These are phyloP conservation scores for Scleromitrula shiraiana DNA, from an alignment of 2,329 filamentous ascomycete species.

Conservation along the genomic window DNA sequence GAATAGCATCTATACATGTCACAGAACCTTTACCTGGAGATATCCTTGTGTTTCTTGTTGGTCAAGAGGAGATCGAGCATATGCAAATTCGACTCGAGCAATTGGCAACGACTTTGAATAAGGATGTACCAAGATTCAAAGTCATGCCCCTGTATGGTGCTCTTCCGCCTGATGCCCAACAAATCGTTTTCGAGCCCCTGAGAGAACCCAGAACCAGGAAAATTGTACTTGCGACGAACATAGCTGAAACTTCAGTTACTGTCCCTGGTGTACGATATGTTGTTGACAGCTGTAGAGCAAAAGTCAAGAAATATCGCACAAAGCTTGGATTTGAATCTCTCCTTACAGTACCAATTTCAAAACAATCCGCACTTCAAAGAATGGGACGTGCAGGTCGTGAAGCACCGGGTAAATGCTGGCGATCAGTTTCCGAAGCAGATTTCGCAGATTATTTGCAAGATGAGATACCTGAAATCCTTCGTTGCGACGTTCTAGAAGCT, in stretches of 20 bases:
- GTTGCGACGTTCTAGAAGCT: slow-evolving; percentile 80
- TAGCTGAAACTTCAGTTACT: slow-evolving; percentile 96
- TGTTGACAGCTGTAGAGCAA: slow-evolving; percentile 87
- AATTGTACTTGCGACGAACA: slow-evolving; percentile 88
- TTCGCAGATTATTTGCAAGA: slow-evolving; percentile 64
- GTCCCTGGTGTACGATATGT: slow-evolving; percentile 89
- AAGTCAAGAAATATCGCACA: slow-evolving; percentile 84
- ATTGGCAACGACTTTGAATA: slow-evolving; percentile 63
- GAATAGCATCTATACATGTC: slow-evolving; percentile 77
- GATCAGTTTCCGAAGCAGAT: slow-evolving; percentile 75
- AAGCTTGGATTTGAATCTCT: slow-evolving; percentile 84
- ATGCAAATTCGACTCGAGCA: slow-evolving; percentile 76
- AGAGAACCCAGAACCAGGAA: slow-evolving; percentile 70
- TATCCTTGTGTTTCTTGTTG: slow-evolving; percentile 84
- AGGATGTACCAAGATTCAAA: slow-evolving; percentile 63
- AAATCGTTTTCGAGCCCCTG: slow-evolving; percentile 73
- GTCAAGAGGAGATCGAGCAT: slow-evolving; percentile 85
- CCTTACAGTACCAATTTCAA: slow-evolving; percentile 82
- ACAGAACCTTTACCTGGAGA: slow-evolving; percentile 90
- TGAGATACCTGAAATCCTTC: slow-evolving; percentile 80
- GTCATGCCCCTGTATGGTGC: slow-evolving; percentile 84
- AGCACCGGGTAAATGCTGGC: slow-evolving; percentile 79
- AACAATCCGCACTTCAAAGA: slow-evolving; percentile 86
- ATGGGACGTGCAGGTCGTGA: slow-evolving; percentile 91
- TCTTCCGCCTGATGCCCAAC: slow-evolving; percentile 77